Evolutionary conservation across 495 filamentous ascomycete species (phyloP).

Genomic region (Wilcoxina mikolae): DNA sequence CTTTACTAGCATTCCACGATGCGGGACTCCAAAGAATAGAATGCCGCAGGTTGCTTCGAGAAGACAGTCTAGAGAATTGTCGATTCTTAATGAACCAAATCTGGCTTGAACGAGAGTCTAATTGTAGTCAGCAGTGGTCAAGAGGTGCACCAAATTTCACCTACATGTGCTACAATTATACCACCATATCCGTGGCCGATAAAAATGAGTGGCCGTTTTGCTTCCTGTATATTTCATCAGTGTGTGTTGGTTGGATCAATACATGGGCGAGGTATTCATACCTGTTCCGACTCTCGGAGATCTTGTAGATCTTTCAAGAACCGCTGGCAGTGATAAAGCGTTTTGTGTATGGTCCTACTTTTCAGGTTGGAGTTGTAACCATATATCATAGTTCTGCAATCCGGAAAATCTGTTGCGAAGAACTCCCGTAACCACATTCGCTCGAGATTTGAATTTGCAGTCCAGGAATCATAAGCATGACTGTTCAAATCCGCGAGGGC

Average conservation of each 20-base stretch:
- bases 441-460: not conserved
- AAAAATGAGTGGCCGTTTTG: slow-evolving; percentile 9
- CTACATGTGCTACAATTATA: slow-evolving; percentile 11
- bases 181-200: slow-evolving; percentile 12
- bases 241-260: not conserved
- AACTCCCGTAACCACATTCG: slow-evolving; percentile 12
- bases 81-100: not conserved
- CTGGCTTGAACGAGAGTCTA: slow-evolving; percentile 10
- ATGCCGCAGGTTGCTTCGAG: not conserved
- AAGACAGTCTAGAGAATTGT: not conserved
- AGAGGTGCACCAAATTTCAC: not conserved
- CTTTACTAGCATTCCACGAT: slow-evolving; percentile 2
- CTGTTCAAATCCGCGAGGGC: slow-evolving; percentile 4
- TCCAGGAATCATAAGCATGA: slow-evolving; percentile 11
- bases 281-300: not conserved
- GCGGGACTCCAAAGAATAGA: slow-evolving; percentile 6
- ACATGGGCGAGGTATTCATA: not conserved
- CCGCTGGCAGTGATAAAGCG: not conserved
- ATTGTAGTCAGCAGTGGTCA: not conserved
- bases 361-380: slow-evolving; percentile 9
- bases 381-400: slow-evolving; percentile 8
- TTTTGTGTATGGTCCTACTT: not conserved
- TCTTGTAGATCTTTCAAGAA: not conserved
- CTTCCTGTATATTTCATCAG: not conserved
- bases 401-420: slow-evolving; percentile 7